phyloP scores from a whole-genome alignment of 2,329 filamentous ascomycete genomes.

The Claviceps sp. region DNA sequence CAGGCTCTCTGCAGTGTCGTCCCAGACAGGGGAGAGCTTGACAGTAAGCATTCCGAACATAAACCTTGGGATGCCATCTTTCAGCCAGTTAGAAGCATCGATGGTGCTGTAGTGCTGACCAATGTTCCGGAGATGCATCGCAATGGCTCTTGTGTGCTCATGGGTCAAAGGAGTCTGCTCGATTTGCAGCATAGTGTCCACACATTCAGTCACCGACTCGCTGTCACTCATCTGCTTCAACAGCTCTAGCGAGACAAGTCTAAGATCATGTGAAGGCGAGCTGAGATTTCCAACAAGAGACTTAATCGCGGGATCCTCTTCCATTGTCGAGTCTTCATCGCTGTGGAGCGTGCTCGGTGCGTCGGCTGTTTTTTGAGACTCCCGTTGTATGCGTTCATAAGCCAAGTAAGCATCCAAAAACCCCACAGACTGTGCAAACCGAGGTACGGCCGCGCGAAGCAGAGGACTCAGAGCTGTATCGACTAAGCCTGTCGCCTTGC shows the following conservation, averaged over 20 bases:
- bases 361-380: conserved; percentile 6
- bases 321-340: conserved; percentile 28
- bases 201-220: conserved; percentile 12
- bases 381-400: conserved; percentile 33
- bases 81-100: conserved; percentile 49
- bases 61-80: conserved; percentile 62
- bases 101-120: conserved; percentile 48
- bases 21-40: conserved; percentile 74
- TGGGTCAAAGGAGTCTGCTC: conserved; percentile 70
- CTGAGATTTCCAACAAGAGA: conserved; percentile 62
- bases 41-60: conserved; percentile 84
- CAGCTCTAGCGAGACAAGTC: conserved; percentile 60
- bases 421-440: conserved; percentile 51
- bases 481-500: conserved; percentile 40
- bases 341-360: conserved; percentile 19
- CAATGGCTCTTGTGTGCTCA: conserved; percentile 61
- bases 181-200: conserved; percentile 54
- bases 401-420: conserved; percentile 50
- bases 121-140: conserved; percentile 76
- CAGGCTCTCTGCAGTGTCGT: conserved; percentile 64
- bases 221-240: conserved; percentile 42
- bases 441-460: conserved; percentile 50
- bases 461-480: conserved; percentile 51
- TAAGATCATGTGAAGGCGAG: conserved; percentile 60
- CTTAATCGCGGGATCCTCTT: conserved; percentile 47